A percentile compares a stretch with the other conserved stretches of the same genome.
phyloP scores from a whole-genome alignment of 2,329 filamentous ascomycete species.

The Verticillium nubilum region DNA sequence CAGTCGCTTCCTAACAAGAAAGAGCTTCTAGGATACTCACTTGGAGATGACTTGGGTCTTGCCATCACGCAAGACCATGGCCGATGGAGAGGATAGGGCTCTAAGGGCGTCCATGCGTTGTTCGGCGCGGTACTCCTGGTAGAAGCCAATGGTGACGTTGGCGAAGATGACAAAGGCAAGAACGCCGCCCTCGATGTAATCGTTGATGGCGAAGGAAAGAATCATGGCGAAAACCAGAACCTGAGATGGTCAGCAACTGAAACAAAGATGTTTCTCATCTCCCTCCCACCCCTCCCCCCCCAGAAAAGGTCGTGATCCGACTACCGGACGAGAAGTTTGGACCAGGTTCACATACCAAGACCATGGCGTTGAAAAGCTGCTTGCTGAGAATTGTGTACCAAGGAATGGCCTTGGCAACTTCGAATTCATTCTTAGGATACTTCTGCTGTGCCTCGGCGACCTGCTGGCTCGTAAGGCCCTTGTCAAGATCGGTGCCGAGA shows the following conservation, averaged over 20 bases:
- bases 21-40: conserved; percentile 30
- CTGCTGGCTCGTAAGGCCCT: conserved; percentile 57
- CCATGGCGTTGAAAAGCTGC: conserved; percentile 75
- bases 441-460: conserved; percentile 52
- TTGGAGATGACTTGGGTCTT: conserved; percentile 52
- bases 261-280: not conserved
- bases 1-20: not conserved
- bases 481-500: conserved; percentile 59
- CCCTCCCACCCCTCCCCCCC: too few relatives aligned
- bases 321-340: too few relatives aligned
- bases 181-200: conserved; percentile 64
- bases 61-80: conserved; percentile 56
- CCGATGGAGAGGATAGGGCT: conserved; percentile 57
- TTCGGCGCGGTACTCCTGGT: conserved; percentile 59
- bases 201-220: conserved; percentile 60
- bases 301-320: too few relatives aligned
- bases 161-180: conserved; percentile 62
- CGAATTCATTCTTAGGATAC: conserved; percentile 65
- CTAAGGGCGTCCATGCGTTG: conserved; percentile 62
- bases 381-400: conserved; percentile 68
- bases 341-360: conserved; percentile 46
- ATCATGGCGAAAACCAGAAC: conserved; percentile 75
- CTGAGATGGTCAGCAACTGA: conserved; percentile 28
- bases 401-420: conserved; percentile 61
- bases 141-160: conserved; percentile 65